A percentile compares a stretch with the other conserved stretches of the same genome.
These are phyloP conservation scores for Umbilicus rupestris DNA, from an alignment of 164 flowering plant genomes.

Conservation along the genomic window DNA sequence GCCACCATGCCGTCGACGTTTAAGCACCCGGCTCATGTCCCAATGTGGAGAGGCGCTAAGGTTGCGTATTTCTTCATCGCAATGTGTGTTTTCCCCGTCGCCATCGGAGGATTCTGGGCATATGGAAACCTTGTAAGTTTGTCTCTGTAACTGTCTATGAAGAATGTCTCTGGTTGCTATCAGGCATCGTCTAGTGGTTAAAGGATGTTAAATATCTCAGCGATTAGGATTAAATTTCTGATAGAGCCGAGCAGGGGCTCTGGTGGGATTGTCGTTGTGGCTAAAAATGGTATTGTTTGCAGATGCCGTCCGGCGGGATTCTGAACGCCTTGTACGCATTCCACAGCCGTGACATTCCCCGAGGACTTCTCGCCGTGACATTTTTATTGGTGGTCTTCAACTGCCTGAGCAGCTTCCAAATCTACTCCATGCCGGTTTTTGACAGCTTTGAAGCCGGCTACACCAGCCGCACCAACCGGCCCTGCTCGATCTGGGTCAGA, in stretches of 20 bases:
- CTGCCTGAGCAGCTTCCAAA: conserved; percentile 94
- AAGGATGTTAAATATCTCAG: too few species aligned
- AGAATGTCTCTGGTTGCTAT: neutral
- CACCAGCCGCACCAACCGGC: conserved; percentile 94
- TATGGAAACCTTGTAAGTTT: conserved; percentile 89
- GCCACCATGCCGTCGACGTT: conserved; percentile 98
- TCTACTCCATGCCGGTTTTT: conserved; percentile 96
- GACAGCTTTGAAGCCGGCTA: conserved; percentile 98
- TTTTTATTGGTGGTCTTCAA: conserved; percentile 93
- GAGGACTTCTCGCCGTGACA: conserved; percentile 81
- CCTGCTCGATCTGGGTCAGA: conserved; percentile 93
- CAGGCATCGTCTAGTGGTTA: too few species aligned
- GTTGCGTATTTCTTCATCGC: conserved; percentile 93
- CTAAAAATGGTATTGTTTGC: neutral
- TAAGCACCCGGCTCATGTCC: conserved; percentile 96
- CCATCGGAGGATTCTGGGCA: conserved; percentile 98
- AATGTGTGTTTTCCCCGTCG: conserved; percentile 85
- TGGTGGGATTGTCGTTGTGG: neutral
- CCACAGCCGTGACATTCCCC: conserved; percentile 76
- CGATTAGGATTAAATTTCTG: too few species aligned
- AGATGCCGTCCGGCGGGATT: conserved; percentile 96
- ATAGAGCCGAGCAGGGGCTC: too few species aligned
- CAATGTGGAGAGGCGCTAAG: conserved; percentile 99
- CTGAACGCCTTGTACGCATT: conserved; percentile 70
- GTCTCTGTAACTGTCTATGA: neutral